Evolutionary conservation across 352 stramenopile species (phyloP).

Genomic region (Globisporangium paroecandrum): DNA sequence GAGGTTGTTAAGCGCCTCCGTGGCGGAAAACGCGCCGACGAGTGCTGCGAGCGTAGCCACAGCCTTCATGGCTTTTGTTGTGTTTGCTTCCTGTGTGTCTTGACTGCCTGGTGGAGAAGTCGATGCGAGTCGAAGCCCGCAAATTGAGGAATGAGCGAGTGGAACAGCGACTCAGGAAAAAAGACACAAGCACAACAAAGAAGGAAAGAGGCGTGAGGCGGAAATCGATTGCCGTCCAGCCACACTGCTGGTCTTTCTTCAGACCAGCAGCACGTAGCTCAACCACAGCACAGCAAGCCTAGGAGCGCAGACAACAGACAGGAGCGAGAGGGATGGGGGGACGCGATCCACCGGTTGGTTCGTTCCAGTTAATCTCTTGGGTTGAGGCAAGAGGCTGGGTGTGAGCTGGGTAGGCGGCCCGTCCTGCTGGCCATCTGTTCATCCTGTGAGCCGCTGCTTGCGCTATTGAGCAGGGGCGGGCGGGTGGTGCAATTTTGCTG

Average conservation of each 20-base stretch:
- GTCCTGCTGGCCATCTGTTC: background rate
- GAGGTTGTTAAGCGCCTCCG: slow-evolving; percentile 10
- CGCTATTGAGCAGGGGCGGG: background rate
- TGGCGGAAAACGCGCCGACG: slow-evolving; percentile 2
- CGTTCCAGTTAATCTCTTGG: background rate
- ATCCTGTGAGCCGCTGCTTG: background rate
- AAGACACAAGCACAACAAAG: too few species aligned
- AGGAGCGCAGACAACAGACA: too few species aligned
- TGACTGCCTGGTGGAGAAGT: background rate
- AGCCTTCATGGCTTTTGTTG: background rate
- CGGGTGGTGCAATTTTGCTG: background rate
- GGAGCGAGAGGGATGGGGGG: too few species aligned
- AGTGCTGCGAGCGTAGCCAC: slow-evolving; percentile 5
- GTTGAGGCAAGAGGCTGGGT: background rate
- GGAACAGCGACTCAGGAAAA: too few species aligned
- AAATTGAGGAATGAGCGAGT: slow-evolving; percentile 1
- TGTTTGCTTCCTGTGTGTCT: background rate
- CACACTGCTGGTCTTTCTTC: background rate
- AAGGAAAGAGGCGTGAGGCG: background rate
- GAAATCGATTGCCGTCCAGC: background rate
- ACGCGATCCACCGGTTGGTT: background rate
- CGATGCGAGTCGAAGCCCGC: slow-evolving; percentile 1
- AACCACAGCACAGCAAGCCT: too few species aligned
- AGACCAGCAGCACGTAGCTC: background rate
- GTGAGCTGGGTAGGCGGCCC: too few species aligned